These are phyloP conservation scores for Fusarium sarcochroum DNA, from an alignment of 2,329 filamentous ascomycete genomes.

Conservation along the genomic window DNA sequence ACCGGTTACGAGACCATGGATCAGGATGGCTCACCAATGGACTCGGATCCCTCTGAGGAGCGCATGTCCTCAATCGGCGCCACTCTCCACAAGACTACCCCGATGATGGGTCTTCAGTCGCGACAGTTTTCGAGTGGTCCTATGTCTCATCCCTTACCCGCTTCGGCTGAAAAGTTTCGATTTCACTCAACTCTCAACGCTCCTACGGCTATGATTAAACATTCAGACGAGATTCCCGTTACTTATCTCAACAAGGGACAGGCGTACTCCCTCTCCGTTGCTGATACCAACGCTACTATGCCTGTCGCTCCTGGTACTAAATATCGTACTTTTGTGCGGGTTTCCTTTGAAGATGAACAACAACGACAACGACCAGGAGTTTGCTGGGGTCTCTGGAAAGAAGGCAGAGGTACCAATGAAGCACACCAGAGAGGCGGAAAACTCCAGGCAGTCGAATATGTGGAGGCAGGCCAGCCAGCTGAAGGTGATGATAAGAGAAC, in stretches of 20 bases:
- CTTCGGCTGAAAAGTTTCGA: conserved; percentile 80
- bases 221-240: conserved; percentile 91
- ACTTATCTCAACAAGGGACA: conserved; percentile 99
- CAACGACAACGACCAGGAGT: conserved; percentile 85
- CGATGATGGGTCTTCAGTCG: conserved; percentile 71
- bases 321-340: conserved; percentile 92
- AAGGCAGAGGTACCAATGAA: conserved; percentile 94
- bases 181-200: conserved; percentile 93
- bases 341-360: conserved; percentile 97
- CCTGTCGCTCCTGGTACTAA: conserved; percentile 72
- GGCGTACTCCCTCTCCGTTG: conserved; percentile 87
- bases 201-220: conserved; percentile 95
- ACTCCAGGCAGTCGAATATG: conserved; percentile 94
- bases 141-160: conserved; percentile 63
- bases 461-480: conserved; percentile 74
- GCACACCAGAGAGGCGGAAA: conserved; percentile 94
- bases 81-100: conserved; percentile 72
- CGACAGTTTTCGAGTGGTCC: conserved; percentile 63
- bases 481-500: conserved; percentile 76
- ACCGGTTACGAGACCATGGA: conserved; percentile 85
- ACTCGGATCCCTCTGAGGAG: conserved; percentile 65
- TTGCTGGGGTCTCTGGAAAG: conserved; percentile 94
- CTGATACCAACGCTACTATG: conserved; percentile 79
- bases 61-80: conserved; percentile 70
- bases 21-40: conserved; percentile 78